phyloP scores from a whole-genome alignment of 192 early-diverging fungal genomes.

The Gonapodya prolifera region DNA sequence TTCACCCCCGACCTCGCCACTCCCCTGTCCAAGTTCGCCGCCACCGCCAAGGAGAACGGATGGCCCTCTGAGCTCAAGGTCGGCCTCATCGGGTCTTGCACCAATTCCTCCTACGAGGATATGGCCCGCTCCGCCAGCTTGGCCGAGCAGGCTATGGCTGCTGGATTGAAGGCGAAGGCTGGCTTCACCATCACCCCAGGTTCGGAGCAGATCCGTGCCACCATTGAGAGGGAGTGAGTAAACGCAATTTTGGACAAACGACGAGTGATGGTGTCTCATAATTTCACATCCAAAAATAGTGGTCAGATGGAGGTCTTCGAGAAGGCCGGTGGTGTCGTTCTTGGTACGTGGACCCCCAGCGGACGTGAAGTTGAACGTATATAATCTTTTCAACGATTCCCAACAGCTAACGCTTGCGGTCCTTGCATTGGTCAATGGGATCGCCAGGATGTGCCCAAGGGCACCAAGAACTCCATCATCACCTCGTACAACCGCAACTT shows the following conservation, averaged over 20 bases:
- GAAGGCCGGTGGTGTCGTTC: constrained; percentile 69
- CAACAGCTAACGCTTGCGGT: constrained; percentile 85
- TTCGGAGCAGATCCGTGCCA: constrained; percentile 95
- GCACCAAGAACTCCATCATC: constrained; percentile 93
- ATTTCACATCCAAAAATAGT: too few species aligned
- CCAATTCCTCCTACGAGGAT: constrained; percentile 97
- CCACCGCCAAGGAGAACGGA: constrained; percentile 66
- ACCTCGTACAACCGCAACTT: constrained; percentile 99
- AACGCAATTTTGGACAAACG: too few species aligned
- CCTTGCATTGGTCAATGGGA: constrained; percentile 99
- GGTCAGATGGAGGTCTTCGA: constrained; percentile 67
- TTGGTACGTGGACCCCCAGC: constrained; percentile 18
- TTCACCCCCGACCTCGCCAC: constrained; percentile 87
- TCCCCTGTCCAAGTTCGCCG: constrained; percentile 84
- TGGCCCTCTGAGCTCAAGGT: constrained; percentile 84
- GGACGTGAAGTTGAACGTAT: neutral
- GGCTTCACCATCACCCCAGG: constrained; percentile 88
- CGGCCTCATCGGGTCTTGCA: constrained; percentile 94
- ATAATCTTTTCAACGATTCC: constrained; percentile 11
- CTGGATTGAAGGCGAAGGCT: constrained; percentile 70
- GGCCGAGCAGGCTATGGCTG: constrained; percentile 65
- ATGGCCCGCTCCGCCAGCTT: constrained; percentile 87
- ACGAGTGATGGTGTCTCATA: too few species aligned
- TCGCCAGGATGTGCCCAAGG: constrained; percentile 91
- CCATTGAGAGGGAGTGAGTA: constrained; percentile 86